Percentiles rank a stretch among this genome's conserved stretches.
Evolutionary conservation across 2,329 filamentous ascomycete species (phyloP).

Genomic region (Exophiala aquamarina): DNA sequence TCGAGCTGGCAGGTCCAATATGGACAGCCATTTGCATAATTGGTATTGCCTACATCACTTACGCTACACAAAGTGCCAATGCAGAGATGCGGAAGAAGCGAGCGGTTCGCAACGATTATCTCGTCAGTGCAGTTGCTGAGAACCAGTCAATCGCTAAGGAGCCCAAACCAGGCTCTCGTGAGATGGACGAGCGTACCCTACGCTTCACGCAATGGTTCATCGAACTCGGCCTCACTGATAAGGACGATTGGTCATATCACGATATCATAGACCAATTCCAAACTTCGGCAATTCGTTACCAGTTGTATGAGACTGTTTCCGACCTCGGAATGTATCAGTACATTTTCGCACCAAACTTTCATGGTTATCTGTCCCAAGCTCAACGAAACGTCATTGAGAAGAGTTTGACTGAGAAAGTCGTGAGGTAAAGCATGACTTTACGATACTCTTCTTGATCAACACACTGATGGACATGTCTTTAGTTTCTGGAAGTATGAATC

Average conservation of each 20-base stretch:
- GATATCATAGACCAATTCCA: slow-evolving; percentile 24
- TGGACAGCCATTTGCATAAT: slow-evolving; percentile 11
- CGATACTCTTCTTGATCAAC: background rate
- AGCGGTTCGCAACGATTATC: slow-evolving; percentile 14
- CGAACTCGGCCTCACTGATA: slow-evolving; percentile 15
- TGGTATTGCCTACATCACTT: slow-evolving; percentile 13
- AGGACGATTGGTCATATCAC: slow-evolving; percentile 21
- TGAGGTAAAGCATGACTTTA: slow-evolving; percentile 8
- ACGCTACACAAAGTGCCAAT: background rate
- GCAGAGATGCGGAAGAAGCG: slow-evolving; percentile 2
- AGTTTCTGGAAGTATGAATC: slow-evolving; percentile 22
- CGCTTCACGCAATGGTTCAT: slow-evolving; percentile 18
- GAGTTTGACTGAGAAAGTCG: slow-evolving; percentile 15
- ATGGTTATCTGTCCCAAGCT: slow-evolving; percentile 18
- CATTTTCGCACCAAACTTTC: slow-evolving; percentile 18
- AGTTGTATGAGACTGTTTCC: slow-evolving; percentile 18
- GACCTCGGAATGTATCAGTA: slow-evolving; percentile 15
- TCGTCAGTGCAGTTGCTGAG: slow-evolving; percentile 15
- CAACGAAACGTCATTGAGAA: slow-evolving; percentile 18
- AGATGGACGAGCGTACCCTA: slow-evolving; percentile 13
- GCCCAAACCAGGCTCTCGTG: slow-evolving; percentile 13
- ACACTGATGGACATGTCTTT: background rate
- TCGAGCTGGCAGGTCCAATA: slow-evolving; percentile 9
- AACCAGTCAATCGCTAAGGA: slow-evolving; percentile 12
- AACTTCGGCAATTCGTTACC: slow-evolving; percentile 19